Evolutionary conservation across 768 basidiomycete genomes (phyloP).

Genomic region (Leccinum arenicola): DNA sequence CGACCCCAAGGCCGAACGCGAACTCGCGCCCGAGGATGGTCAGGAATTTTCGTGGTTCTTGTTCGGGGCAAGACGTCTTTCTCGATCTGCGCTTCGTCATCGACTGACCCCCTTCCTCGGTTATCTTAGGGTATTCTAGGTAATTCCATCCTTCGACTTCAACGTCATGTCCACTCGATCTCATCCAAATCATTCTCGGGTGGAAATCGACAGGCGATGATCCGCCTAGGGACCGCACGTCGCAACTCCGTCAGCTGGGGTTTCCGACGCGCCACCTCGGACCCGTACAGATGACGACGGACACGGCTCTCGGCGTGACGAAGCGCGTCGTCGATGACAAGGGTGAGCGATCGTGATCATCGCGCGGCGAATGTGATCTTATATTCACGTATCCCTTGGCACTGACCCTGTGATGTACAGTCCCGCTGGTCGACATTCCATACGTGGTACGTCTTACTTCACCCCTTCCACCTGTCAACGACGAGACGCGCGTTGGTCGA

Average conservation of each 20-base stretch:
- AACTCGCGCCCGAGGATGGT: slow-evolving; percentile 73
- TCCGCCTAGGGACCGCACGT: slow-evolving; percentile 91
- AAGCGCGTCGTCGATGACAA: slow-evolving; percentile 77
- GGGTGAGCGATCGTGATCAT: slow-evolving; percentile 37
- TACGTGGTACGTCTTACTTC: slow-evolving; percentile 51
- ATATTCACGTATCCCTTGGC: background rate
- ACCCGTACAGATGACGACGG: slow-evolving; percentile 95
- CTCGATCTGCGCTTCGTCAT: background rate
- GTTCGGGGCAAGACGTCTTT: slow-evolving; percentile 66
- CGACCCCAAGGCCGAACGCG: slow-evolving; percentile 81
- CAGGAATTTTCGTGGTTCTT: slow-evolving; percentile 86
- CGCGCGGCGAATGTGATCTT: background rate
- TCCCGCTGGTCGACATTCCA: slow-evolving; percentile 67
- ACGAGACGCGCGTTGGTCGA: background rate
- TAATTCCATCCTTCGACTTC: slow-evolving; percentile 17
- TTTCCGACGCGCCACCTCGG: slow-evolving; percentile 88
- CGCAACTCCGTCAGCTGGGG: slow-evolving; percentile 80
- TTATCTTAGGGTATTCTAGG: slow-evolving; percentile 57
- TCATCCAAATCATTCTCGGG: background rate
- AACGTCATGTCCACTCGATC: background rate
- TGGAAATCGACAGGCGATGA: slow-evolving; percentile 70
- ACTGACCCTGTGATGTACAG: slow-evolving; percentile 26
- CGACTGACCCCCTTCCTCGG: background rate
- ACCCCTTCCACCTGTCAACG: background rate
- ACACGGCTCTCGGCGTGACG: slow-evolving; percentile 92